Conservation (phyloP, 768 basidiomycete species). For the Mrakia gelida region DNA sequence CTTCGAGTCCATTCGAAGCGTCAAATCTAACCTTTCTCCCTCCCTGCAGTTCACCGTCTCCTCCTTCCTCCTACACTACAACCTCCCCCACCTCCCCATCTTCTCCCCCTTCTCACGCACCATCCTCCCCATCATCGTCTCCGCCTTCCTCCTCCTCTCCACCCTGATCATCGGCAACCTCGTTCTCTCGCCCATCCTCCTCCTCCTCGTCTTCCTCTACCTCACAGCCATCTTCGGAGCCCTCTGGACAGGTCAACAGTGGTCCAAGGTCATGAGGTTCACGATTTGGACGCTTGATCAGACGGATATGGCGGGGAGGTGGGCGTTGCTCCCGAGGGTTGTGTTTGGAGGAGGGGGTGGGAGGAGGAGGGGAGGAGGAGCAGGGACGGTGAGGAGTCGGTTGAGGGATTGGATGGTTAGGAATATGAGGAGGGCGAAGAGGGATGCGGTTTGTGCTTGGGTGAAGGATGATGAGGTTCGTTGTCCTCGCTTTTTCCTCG, state of each 20-base stretch:
- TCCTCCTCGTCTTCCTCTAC: conserved; percentile 55
- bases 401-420: conserved; percentile 44
- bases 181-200: conserved; percentile 38
- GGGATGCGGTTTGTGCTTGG: conserved; percentile 59
- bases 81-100: conserved; percentile 58
- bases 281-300: conserved; percentile 65
- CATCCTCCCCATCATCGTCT: conserved; percentile 48
- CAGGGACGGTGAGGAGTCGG: neutral
- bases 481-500: neutral
- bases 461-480: conserved; percentile 64
- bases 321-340: too few species aligned
- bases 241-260: conserved; percentile 17
- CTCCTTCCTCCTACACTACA: conserved; percentile 60
- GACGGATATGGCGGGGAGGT: conserved; percentile 44
- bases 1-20: neutral
- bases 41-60: conserved; percentile 58
- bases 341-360: conserved; percentile 38
- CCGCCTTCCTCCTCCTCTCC: conserved; percentile 49
- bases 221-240: conserved; percentile 50
- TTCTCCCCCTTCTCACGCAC: conserved; percentile 41
- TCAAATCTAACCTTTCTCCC: neutral
- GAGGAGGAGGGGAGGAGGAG: neutral
- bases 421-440: conserved; percentile 51
- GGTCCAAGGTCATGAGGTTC: conserved; percentile 49
- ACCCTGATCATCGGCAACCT: conserved; percentile 59